These are phyloP conservation scores for Monosporozyma unispora DNA, from an alignment of 805 yeast genomes.

Conservation along the genomic window DNA sequence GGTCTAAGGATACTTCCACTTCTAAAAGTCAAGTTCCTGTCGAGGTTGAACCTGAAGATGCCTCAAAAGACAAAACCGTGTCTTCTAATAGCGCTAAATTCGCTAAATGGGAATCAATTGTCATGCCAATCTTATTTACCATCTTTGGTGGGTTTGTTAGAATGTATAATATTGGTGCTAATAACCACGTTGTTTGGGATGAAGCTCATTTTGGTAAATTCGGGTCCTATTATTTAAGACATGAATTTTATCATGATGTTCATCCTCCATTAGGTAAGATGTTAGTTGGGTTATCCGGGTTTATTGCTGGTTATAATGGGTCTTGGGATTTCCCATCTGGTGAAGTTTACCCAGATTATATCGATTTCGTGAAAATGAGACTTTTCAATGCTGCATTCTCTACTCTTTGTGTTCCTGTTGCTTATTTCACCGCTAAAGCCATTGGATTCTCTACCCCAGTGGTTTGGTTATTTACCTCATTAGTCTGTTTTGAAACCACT, in stretches of 20 bases:
- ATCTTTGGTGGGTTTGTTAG: slow-evolving; percentile 44
- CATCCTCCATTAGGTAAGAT: slow-evolving; percentile 84
- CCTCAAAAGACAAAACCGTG: neutral
- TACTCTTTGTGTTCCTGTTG: slow-evolving; percentile 56
- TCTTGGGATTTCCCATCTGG: slow-evolving; percentile 72
- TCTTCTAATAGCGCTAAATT: neutral
- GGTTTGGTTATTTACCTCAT: slow-evolving; percentile 50
- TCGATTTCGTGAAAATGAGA: slow-evolving; percentile 60
- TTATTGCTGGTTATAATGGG: slow-evolving; percentile 67
- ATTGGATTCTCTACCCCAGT: slow-evolving; percentile 43
- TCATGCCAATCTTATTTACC: slow-evolving; percentile 39
- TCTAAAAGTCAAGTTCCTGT: neutral
- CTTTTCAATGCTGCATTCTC: slow-evolving; percentile 62
- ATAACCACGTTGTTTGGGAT: slow-evolving; percentile 70
- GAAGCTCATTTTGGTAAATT: slow-evolving; percentile 88
- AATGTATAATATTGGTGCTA: slow-evolving; percentile 47
- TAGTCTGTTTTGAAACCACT: slow-evolving; percentile 60
- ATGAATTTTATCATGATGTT: slow-evolving; percentile 77
- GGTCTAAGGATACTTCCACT: neutral
- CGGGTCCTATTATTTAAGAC: slow-evolving; percentile 71
- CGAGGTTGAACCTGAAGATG: neutral
- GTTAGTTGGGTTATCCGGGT: slow-evolving; percentile 71
- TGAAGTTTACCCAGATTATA: slow-evolving; percentile 48
- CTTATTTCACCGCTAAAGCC: slow-evolving; percentile 59
- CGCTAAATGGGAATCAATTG: slow-evolving; percentile 23